A percentile compares a stretch with the other conserved stretches of the same genome.
Conservation (phyloP, 805 yeast species). For the Spathaspora gorwiae region DNA sequence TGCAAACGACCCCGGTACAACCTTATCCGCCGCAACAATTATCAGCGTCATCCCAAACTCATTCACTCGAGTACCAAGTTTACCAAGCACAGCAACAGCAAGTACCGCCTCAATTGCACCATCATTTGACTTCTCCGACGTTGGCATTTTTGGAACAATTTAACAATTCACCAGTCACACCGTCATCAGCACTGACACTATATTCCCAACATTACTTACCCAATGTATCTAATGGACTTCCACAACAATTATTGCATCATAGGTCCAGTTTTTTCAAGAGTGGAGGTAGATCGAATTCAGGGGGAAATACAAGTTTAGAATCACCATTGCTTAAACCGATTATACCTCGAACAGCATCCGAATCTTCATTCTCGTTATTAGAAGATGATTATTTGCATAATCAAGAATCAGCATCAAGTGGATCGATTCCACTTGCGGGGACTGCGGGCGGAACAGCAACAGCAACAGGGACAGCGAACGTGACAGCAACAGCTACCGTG, state of each 20-base stretch:
- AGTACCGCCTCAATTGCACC: conserved; percentile 1
- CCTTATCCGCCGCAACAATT: conserved; percentile 2
- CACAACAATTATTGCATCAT: background rate
- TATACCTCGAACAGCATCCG: conserved; percentile 48
- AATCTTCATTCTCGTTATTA: conserved; percentile 50
- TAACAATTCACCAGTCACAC: background rate
- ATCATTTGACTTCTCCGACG: conserved; percentile 6
- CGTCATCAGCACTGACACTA: background rate
- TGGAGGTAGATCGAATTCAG: conserved; percentile 30
- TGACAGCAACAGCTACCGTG: background rate
- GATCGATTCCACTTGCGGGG: background rate
- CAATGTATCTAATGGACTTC: background rate
- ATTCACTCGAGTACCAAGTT: background rate
- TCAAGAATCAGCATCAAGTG: conserved; percentile 19
- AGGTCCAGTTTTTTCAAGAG: background rate
- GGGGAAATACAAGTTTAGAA: conserved; percentile 25
- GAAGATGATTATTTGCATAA: conserved; percentile 44
- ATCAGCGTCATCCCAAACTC: conserved; percentile 1
- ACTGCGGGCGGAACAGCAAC: background rate
- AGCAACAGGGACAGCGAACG: background rate
- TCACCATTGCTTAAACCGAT: conserved; percentile 49
- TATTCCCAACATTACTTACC: background rate
- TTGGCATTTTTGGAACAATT: conserved; percentile 7
- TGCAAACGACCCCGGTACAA: conserved; percentile 13
- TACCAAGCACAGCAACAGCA: conserved; percentile 2